A percentile compares a stretch with the other conserved stretches of the same genome.
These are phyloP conservation scores for Neonectria sp. DNA, from an alignment of 2,329 filamentous ascomycete species.

Conservation along the genomic window DNA sequence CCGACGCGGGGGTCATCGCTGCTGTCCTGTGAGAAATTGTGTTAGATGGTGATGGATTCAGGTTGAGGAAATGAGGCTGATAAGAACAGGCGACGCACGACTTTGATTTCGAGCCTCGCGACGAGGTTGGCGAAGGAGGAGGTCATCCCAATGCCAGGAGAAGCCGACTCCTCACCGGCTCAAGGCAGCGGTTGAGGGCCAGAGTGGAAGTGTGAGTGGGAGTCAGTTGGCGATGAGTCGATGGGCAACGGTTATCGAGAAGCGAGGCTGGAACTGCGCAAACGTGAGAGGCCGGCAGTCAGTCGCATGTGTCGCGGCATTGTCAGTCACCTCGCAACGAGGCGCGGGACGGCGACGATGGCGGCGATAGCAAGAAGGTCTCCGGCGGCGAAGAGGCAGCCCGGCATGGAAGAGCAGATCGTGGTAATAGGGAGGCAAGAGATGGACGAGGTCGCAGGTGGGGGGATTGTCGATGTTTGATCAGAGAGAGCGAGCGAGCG, in stretches of 20 bases:
- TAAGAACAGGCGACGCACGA: slow-evolving; percentile 29
- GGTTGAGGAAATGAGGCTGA: background rate
- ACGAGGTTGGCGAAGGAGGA: slow-evolving; percentile 31
- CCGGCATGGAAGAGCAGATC: slow-evolving; percentile 19
- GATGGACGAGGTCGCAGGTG: background rate
- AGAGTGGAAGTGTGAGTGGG: background rate
- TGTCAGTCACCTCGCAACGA: slow-evolving; percentile 35
- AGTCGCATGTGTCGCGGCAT: slow-evolving; percentile 29
- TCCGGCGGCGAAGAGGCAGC: background rate
- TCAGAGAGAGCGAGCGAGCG: background rate
- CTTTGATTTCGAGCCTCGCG: slow-evolving; percentile 32
- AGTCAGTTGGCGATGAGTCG: slow-evolving; percentile 10
- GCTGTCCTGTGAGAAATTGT: slow-evolving; percentile 28
- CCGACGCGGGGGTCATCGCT: slow-evolving; percentile 54
- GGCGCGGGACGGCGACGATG: slow-evolving; percentile 2
- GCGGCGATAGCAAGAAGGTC: background rate
- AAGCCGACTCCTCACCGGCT: background rate
- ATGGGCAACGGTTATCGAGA: slow-evolving; percentile 15
- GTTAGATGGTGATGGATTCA: background rate
- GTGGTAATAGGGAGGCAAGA: background rate
- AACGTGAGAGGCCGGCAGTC: background rate
- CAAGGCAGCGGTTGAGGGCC: background rate
- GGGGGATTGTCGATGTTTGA: slow-evolving; percentile 32
- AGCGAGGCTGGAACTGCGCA: background rate
- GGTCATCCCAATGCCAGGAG: slow-evolving; percentile 27